These are phyloP conservation scores for Pterocarpus macrocarpus DNA, from an alignment of 306 rosid species.

Conservation along the genomic window DNA sequence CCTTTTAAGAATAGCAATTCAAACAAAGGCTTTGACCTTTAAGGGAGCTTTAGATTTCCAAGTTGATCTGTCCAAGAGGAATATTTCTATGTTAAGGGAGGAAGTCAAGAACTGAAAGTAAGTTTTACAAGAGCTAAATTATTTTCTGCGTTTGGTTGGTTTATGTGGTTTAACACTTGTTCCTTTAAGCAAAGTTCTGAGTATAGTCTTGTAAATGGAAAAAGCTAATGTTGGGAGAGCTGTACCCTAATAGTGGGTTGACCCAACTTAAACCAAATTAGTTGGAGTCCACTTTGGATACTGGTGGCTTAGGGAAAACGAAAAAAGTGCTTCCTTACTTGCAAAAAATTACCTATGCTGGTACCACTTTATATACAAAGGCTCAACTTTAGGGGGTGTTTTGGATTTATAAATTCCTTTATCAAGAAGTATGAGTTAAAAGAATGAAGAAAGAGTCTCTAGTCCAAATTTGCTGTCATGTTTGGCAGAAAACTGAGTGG, in stretches of 20 bases:
- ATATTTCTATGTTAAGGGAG: neutral
- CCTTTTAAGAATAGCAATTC: neutral
- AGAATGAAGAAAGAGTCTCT: neutral
- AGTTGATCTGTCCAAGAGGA: neutral
- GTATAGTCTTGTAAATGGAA: too few species aligned
- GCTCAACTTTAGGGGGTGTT: neutral
- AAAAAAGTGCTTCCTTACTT: too few species aligned
- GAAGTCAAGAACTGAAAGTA: neutral
- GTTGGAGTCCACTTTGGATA: too few species aligned
- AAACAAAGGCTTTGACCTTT: neutral
- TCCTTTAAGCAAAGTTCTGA: neutral
- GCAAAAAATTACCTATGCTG: neutral
- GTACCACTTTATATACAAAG: neutral
- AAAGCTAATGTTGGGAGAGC: too few species aligned
- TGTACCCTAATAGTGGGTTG: too few species aligned
- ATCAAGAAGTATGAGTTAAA: neutral
- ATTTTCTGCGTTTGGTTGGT: neutral
- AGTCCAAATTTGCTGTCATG: neutral
- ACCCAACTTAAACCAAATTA: too few species aligned
- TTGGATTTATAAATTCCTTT: neutral
- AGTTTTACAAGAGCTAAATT: neutral
- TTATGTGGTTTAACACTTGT: neutral
- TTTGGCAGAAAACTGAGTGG: slow-evolving; percentile 10
- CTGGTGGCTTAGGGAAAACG: too few species aligned
- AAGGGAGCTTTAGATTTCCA: neutral